A percentile compares a stretch with the other conserved stretches of the same genome.
phyloP scores from a whole-genome alignment of 208 protist genomes.

The Trypanosoma rangeli region DNA sequence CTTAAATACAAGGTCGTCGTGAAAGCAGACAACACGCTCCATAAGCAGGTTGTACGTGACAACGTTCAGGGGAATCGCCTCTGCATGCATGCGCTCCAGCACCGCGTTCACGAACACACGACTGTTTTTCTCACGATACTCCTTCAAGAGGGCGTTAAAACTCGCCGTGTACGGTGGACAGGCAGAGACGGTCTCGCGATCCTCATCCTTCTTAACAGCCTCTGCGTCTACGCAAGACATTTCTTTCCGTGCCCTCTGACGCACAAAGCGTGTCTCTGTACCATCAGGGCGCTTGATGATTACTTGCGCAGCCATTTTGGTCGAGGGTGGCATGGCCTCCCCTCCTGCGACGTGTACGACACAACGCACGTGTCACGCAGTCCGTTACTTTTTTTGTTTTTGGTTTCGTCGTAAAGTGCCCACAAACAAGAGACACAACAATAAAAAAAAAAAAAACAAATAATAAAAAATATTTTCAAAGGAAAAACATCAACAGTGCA shows the following conservation, averaged over 20 bases:
- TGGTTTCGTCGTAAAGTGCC: not conserved
- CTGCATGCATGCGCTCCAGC: slow-evolving; percentile 78
- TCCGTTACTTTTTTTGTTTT: slow-evolving; percentile 2
- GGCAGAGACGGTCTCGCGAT: slow-evolving; percentile 56
- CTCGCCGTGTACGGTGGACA: slow-evolving; percentile 87
- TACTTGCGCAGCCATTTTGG: slow-evolving; percentile 53
- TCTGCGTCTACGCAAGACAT: not conserved
- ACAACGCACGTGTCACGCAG: not conserved
- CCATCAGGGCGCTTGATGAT: slow-evolving; percentile 65
- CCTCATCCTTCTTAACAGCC: slow-evolving; percentile 43
- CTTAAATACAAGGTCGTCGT: slow-evolving; percentile 73
- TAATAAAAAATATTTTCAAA: not conserved
- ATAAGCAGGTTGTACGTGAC: slow-evolving; percentile 91
- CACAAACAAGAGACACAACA: not conserved
- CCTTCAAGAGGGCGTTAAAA: slow-evolving; percentile 81
- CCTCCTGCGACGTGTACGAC: not conserved
- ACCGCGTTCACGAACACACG: slow-evolving; percentile 67
- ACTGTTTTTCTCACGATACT: slow-evolving; percentile 46
- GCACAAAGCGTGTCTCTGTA: slow-evolving; percentile 63
- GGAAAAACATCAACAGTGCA: not conserved
- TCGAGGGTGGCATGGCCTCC: slow-evolving; percentile 26
- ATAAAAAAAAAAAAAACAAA: slow-evolving; percentile 6
- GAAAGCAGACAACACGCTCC: slow-evolving; percentile 73
- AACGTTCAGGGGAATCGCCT: slow-evolving; percentile 85
- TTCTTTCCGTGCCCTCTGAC: slow-evolving; percentile 21